Conservation (phyloP, 2,329 filamentous ascomycete genomes). For the Dichotomopilus funicola region DNA sequence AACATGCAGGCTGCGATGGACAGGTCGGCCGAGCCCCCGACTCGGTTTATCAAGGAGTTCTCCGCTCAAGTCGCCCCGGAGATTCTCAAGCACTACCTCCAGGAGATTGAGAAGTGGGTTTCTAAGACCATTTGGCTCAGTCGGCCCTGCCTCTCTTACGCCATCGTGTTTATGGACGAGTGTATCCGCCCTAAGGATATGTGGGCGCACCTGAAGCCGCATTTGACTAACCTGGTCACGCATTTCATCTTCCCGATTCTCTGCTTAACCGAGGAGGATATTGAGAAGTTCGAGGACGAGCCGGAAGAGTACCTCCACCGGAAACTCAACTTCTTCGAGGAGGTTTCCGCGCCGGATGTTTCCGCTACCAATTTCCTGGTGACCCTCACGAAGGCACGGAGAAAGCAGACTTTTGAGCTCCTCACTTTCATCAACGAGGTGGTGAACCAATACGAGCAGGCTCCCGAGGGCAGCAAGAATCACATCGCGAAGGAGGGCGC, state of each 20-base stretch:
- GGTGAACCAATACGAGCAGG: constrained; percentile 84
- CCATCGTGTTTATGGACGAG: constrained; percentile 90
- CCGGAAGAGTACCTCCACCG: constrained; percentile 95
- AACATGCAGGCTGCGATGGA: constrained; percentile 72
- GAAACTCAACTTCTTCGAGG: constrained; percentile 96
- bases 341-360: constrained; percentile 89
- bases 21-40: constrained; percentile 65
- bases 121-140: constrained; percentile 91
- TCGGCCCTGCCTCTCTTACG: constrained; percentile 88
- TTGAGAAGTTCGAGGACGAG: constrained; percentile 89
- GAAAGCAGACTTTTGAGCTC: constrained; percentile 93
- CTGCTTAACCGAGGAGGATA: constrained; percentile 84
- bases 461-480: constrained; percentile 83
- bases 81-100: constrained; percentile 89
- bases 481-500: constrained; percentile 95
- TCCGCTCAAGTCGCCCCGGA: constrained; percentile 87
- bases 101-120: constrained; percentile 96
- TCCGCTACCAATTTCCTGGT: constrained; percentile 95
- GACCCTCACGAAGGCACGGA: constrained; percentile 84
- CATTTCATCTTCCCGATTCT: constrained; percentile 95
- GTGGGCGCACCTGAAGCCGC: constrained; percentile 89
- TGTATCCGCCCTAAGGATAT: constrained; percentile 96
- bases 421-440: constrained; percentile 92
- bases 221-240: constrained; percentile 86
- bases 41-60: constrained; percentile 83